Conservation (phyloP, 257 asterid species). For the Solanum paucissectum region DNA sequence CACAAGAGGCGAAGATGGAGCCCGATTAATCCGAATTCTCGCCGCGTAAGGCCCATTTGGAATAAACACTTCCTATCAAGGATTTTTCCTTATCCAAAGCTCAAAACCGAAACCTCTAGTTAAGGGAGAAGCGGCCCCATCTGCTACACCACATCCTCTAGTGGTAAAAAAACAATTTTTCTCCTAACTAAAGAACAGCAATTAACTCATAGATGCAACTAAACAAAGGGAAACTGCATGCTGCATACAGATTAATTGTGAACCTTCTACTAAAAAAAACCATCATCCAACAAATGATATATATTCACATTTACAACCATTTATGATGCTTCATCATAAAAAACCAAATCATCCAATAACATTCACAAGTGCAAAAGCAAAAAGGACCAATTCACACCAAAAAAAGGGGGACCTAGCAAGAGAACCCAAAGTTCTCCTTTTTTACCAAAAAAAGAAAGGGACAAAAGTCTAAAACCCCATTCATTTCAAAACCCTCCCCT, state of each 20-base stretch:
- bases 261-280: background rate
- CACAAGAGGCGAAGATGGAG: background rate
- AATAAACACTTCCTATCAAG: background rate
- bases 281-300: background rate
- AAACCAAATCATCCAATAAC: background rate
- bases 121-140: background rate
- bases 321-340: background rate
- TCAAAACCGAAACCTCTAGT: background rate
- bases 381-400: background rate
- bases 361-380: background rate
- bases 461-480: background rate
- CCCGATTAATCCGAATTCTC: background rate
- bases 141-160: background rate
- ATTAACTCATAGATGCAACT: background rate
- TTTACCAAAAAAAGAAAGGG: background rate
- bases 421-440: background rate
- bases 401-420: background rate
- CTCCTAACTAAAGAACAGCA: background rate
- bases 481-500: background rate
- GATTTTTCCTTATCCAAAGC: background rate
- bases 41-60: background rate
- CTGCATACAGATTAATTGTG: background rate
- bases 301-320: background rate
- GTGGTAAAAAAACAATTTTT: background rate
- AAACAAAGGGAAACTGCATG: background rate